Base-by-base conservation (phyloP, 768 basidiomycete species). In the Plicaturopsis crispa region DNA sequence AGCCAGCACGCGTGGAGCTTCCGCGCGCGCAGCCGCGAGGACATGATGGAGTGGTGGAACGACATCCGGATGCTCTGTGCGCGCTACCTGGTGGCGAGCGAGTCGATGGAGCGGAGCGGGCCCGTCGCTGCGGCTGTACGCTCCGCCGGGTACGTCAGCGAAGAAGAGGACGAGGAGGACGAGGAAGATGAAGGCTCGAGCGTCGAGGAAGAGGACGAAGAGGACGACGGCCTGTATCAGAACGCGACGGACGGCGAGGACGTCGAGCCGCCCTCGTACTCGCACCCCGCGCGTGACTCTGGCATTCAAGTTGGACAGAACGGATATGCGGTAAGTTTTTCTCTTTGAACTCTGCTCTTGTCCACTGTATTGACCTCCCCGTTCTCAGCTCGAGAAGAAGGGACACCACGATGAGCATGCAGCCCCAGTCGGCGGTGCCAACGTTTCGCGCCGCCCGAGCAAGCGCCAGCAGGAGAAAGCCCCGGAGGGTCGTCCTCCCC, bases 41-140 rank as follows among this genome's bases (percentile, higher is more conserved):
- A 97, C 49, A 91, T 97, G 90, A 90, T 97, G 90, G 96, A 99
- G 64, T 96, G 96, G 89, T 99, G 96, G 96, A 98, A 98, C 54
- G 96, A 98, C 55, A 70, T 93, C 28, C 63, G 88, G 44, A 92
- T 93, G 89, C 66, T 94, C 28, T 93, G 91, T 51, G 90, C 92
- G 16, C 62, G 90, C 45, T 97, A 96, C 56, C 72, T 99, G 38
- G 89, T 98, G 28, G 91, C 92, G 23, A 87, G 84, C 47, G 96
- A 98, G 65, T 73, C 79, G 55, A 85, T 98, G 63, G 89, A 96
- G 63, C 70, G 96, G 31, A 80, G 80, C 26, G 96, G 94, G 2
- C 91, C 91, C 0, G 84, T 98, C 19, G 87, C 84, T 23, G 88
- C 89, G 11, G 94, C 92, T 18, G 96, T 99, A 13, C 67, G 92